A percentile compares a stretch with the other conserved stretches of the same genome.
phyloP scores from a whole-genome alignment of 1,284 basidiomycete genomes.

The Megacollybia platyphylla region DNA sequence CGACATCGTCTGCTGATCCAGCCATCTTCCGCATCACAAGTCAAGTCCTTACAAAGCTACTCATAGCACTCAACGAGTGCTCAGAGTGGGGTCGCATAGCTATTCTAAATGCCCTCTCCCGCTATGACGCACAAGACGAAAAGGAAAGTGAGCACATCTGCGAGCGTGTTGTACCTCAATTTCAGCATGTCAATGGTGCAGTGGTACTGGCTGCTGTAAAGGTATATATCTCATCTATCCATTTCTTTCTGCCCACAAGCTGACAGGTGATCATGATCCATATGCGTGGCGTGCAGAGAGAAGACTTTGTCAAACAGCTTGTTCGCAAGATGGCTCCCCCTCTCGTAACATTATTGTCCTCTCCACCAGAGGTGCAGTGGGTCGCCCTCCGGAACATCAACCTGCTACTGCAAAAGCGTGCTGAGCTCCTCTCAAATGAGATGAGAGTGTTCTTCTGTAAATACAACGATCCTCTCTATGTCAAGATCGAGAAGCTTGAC shows the following conservation, averaged over 20 bases:
- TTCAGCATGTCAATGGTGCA: conserved; percentile 93
- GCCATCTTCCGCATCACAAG: conserved; percentile 78
- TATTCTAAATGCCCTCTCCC: conserved; percentile 76
- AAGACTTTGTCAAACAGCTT: conserved; percentile 81
- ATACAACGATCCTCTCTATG: conserved; percentile 97
- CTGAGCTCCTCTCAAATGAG: conserved; percentile 85
- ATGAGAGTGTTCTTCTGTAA: conserved; percentile 99
- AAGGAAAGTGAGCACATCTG: conserved; percentile 98
- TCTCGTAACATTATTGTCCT: conserved; percentile 68
- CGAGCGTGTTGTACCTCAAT: conserved; percentile 95
- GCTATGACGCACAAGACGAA: conserved; percentile 76
- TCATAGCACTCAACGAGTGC: conserved; percentile 95
- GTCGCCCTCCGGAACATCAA: conserved; percentile 96
- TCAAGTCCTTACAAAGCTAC: conserved; percentile 75
- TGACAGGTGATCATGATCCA: conserved; percentile 92
- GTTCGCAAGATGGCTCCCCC: conserved; percentile 97
- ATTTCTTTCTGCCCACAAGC: conserved; percentile 1
- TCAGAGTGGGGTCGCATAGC: conserved; percentile 98
- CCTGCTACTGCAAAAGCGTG: conserved; percentile 85
- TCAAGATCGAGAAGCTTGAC: conserved; percentile 96
- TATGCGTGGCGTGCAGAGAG: conserved; percentile 72
- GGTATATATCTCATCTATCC: conserved; percentile 26
- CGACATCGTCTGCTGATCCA: conserved; percentile 47
- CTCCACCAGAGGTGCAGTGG: conserved; percentile 87
- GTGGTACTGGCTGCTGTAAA: conserved; percentile 94